Percentiles rank a stretch among this genome's conserved stretches.
These are phyloP conservation scores for Neurospora sublineolata DNA, from an alignment of 495 filamentous ascomycete genomes.

Conservation along the genomic window DNA sequence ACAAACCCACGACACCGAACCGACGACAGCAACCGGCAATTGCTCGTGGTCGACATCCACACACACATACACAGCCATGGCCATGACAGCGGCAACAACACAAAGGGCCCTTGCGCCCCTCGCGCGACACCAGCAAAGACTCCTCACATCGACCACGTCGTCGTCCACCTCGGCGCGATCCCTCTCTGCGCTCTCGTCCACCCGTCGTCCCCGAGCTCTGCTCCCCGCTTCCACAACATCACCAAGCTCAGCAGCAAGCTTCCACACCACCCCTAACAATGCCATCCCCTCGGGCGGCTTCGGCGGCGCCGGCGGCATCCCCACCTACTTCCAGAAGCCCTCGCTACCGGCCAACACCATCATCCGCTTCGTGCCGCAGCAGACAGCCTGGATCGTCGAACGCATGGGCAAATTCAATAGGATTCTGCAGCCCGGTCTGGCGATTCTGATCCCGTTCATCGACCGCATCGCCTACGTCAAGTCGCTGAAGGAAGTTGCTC, in stretches of 20 bases:
- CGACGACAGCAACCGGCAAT: neutral
- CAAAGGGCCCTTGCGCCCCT: neutral
- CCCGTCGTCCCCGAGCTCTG: neutral
- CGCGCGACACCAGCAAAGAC: neutral
- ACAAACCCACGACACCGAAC: neutral
- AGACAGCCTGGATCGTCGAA: conserved; percentile 98
- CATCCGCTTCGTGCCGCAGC: conserved; percentile 93
- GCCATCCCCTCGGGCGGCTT: conserved; percentile 11
- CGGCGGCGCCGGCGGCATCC: conserved; percentile 25
- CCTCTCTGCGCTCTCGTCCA: neutral
- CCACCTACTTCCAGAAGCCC: conserved; percentile 46
- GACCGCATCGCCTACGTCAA: conserved; percentile 98
- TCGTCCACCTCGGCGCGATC: neutral
- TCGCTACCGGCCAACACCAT: conserved; percentile 84
- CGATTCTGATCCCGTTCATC: conserved; percentile 79
- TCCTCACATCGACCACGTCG: neutral
- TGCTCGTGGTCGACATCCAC: neutral
- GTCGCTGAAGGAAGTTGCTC: conserved; percentile 86
- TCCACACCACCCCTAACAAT: conserved; percentile 20
- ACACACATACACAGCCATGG: neutral
- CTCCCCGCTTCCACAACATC: neutral
- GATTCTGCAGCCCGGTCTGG: conserved; percentile 82
- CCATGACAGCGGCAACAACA: neutral
- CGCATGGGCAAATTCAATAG: conserved; percentile 95
- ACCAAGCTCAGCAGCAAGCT: conserved; percentile 7